phyloP scores from a whole-genome alignment of 2,329 filamentous ascomycete species.

The Mycogone perniciosa region DNA sequence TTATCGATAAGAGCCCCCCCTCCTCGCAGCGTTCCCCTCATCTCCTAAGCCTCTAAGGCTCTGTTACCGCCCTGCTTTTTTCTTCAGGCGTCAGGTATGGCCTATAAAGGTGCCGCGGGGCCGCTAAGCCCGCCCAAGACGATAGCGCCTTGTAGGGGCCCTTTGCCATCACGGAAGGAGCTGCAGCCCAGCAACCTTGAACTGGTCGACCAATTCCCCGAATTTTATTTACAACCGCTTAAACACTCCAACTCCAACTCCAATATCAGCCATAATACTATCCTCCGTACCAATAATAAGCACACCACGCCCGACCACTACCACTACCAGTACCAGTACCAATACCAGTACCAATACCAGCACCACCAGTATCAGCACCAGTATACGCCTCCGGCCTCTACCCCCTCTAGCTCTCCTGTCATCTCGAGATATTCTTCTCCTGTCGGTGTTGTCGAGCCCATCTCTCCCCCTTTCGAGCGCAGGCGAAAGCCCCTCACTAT shows the following conservation, averaged over 20 bases:
- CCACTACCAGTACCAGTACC: background rate
- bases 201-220: conserved; percentile 9
- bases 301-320: background rate
- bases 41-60: too few relatives aligned
- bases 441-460: background rate
- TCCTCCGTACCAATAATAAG: background rate
- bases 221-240: conserved; percentile 11
- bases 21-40: background rate
- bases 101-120: conserved; percentile 7
- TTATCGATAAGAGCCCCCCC: conserved; percentile 5
- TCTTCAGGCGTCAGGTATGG: background rate
- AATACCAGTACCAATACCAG: background rate
- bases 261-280: background rate
- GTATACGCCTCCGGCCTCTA: conserved; percentile 1
- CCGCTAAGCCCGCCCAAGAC: conserved; percentile 10
- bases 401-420: conserved; percentile 7
- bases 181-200: conserved; percentile 13
- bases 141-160: conserved; percentile 3
- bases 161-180: conserved; percentile 1
- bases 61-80: too few relatives aligned
- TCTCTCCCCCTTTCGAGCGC: conserved; percentile 1
- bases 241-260: background rate
- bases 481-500: conserved; percentile 5
- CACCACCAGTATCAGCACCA: background rate
- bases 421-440: conserved; percentile 6